Evolutionary conservation across 768 basidiomycete genomes (phyloP).

Genomic region (Serendipita sp.): DNA sequence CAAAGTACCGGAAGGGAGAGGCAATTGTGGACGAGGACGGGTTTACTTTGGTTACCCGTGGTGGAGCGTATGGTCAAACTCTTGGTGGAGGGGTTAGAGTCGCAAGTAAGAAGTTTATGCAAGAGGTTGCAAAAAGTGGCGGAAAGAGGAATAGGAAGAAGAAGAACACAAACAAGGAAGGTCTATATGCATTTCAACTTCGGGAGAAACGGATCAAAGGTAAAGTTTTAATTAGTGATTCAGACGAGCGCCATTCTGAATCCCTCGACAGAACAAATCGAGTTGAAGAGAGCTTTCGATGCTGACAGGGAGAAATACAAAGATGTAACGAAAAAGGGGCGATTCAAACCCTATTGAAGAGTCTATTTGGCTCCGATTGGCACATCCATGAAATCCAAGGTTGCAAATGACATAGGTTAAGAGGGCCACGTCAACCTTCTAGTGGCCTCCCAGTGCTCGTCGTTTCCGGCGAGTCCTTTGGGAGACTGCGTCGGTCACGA

Average conservation of each 20-base stretch:
- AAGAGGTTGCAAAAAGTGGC: constrained; percentile 19
- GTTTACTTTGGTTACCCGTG: constrained; percentile 85
- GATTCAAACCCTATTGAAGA: constrained; percentile 85
- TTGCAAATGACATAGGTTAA: no score
- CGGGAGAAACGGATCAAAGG: constrained; percentile 72
- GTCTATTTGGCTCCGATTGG: no score
- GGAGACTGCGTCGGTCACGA: no score
- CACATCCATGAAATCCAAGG: no score
- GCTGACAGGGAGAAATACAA: constrained; percentile 76
- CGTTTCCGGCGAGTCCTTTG: no score
- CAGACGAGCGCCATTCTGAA: constrained; percentile 8
- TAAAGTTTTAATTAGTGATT: constrained; percentile 20
- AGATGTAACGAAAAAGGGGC: constrained; percentile 58
- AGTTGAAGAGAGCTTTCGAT: constrained; percentile 67
- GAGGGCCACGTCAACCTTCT: no score
- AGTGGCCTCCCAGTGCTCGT: no score
- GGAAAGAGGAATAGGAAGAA: constrained; percentile 14
- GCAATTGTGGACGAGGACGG: constrained; percentile 89
- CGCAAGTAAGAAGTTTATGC: constrained; percentile 40
- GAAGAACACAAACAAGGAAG: constrained; percentile 21
- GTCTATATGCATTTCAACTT: constrained; percentile 26
- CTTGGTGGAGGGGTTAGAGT: constrained; percentile 65
- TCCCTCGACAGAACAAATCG: constrained; percentile 31
- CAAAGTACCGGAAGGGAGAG: constrained; percentile 65
- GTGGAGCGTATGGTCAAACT: constrained; percentile 78